Conservation (phyloP, 2,329 filamentous ascomycete species). For the Arthrobotrys sinensis region DNA sequence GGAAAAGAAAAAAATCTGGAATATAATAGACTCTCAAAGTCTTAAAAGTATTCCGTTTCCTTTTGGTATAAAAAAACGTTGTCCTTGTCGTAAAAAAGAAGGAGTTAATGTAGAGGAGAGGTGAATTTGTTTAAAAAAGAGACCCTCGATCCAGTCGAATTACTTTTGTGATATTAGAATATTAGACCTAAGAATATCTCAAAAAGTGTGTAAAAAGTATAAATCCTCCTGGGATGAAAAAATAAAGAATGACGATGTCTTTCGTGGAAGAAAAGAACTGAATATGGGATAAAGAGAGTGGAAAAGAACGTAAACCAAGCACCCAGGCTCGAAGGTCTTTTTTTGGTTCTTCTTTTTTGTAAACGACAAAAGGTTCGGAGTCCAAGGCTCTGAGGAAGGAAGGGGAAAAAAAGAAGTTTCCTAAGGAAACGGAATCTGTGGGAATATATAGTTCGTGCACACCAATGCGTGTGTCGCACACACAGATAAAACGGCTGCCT, state of each 20-base stretch:
- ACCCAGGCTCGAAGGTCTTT: constrained; percentile 58
- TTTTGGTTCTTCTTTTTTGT: constrained; percentile 19
- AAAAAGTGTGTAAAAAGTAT: constrained; percentile 47
- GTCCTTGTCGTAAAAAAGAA: constrained; percentile 19
- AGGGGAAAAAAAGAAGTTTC: constrained; percentile 25
- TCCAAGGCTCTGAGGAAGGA: constrained; percentile 50
- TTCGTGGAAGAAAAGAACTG: constrained; percentile 27
- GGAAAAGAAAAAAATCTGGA: constrained; percentile 9
- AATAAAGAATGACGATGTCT: constrained; percentile 35
- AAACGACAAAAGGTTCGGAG: constrained; percentile 45
- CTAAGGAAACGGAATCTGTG: constrained; percentile 7
- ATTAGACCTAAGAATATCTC: constrained; percentile 33
- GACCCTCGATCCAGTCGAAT: constrained; percentile 59
- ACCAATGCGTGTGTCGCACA: no score
- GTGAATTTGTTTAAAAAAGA: constrained; percentile 6
- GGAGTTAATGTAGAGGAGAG: background rate
- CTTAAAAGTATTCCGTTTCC: constrained; percentile 17
- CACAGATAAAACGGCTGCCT: no score
- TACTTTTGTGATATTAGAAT: constrained; percentile 48
- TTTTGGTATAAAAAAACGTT: background rate
- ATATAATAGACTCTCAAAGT: constrained; percentile 59
- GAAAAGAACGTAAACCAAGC: constrained; percentile 55
- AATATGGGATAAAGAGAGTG: constrained; percentile 20
- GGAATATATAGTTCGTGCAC: constrained; percentile 22
- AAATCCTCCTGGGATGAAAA: constrained; percentile 63